phyloP scores from a whole-genome alignment of 371 early-diverging fungal species.

The Smittium culicis region DNA sequence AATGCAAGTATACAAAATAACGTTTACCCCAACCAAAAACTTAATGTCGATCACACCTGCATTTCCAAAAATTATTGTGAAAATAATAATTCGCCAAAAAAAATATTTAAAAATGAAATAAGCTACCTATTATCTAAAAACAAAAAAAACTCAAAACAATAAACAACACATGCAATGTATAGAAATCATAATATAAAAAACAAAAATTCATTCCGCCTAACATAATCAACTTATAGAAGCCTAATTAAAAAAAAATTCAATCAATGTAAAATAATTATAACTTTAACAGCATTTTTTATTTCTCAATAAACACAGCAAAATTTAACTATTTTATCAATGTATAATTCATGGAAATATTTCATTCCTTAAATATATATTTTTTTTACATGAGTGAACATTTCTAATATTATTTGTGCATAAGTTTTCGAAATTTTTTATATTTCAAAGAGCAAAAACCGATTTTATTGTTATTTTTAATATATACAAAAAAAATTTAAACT shows the following conservation, averaged over 20 bases:
- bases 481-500: background rate
- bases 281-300: background rate
- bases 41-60: background rate
- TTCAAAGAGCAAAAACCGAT: background rate
- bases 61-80: background rate
- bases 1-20: background rate
- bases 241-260: background rate
- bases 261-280: background rate
- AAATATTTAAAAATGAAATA: background rate
- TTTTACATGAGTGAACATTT: too few relatives aligned
- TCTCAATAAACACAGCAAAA: too few relatives aligned
- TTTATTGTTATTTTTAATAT: background rate
- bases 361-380: too few relatives aligned
- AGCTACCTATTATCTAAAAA: background rate
- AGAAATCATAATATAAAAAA: background rate
- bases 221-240: too few relatives aligned
- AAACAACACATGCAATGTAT: background rate
- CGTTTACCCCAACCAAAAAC: background rate
- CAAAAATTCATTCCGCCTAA: too few relatives aligned
- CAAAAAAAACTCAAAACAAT: background rate
- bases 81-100: background rate
- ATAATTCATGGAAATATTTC: too few relatives aligned
- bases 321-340: too few relatives aligned
- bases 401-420: too few relatives aligned
- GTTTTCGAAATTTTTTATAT: background rate